Evolutionary conservation across 352 stramenopile species (phyloP).

Genomic region (Thalassiosira hispida): DNA sequence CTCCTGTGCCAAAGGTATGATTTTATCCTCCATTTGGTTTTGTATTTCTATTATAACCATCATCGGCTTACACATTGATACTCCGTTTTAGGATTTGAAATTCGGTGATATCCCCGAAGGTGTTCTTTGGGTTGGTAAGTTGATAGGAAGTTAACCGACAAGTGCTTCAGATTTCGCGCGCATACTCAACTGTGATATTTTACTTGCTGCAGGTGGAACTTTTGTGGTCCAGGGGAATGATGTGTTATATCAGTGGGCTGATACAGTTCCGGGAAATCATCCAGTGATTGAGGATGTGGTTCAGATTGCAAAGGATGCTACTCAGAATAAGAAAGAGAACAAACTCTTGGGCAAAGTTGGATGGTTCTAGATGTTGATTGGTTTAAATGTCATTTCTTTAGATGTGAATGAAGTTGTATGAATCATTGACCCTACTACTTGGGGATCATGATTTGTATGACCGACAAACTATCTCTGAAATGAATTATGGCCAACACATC

Average conservation of each 20-base stretch:
- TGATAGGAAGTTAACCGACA: too few relatives aligned
- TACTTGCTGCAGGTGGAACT: too few relatives aligned
- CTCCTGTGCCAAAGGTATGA: constrained; percentile 65
- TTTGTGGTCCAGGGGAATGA: constrained; percentile 81
- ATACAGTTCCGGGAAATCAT: constrained; percentile 82
- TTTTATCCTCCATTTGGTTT: background rate
- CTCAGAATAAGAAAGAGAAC: constrained; percentile 26
- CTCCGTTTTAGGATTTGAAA: constrained; percentile 58
- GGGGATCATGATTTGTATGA: background rate
- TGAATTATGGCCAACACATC: background rate
- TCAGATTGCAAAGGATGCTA: constrained; percentile 54
- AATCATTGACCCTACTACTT: constrained; percentile 12
- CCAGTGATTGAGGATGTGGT: constrained; percentile 77
- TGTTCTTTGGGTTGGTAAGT: constrained; percentile 73
- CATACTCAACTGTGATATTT: too few relatives aligned
- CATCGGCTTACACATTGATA: background rate
- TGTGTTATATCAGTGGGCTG: constrained; percentile 80
- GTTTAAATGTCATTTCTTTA: background rate
- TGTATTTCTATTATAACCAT: background rate
- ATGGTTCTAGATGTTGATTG: constrained; percentile 24
- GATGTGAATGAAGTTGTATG: constrained; percentile 47
- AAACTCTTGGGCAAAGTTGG: constrained; percentile 9
- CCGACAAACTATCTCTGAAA: constrained; percentile 35
- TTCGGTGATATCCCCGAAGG: constrained; percentile 82
- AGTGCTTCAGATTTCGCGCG: too few relatives aligned